A percentile compares a stretch with the other conserved stretches of the same genome.
These are phyloP conservation scores for Colletotrichum cereale DNA, from an alignment of 2,329 filamentous ascomycete species.

Conservation along the genomic window DNA sequence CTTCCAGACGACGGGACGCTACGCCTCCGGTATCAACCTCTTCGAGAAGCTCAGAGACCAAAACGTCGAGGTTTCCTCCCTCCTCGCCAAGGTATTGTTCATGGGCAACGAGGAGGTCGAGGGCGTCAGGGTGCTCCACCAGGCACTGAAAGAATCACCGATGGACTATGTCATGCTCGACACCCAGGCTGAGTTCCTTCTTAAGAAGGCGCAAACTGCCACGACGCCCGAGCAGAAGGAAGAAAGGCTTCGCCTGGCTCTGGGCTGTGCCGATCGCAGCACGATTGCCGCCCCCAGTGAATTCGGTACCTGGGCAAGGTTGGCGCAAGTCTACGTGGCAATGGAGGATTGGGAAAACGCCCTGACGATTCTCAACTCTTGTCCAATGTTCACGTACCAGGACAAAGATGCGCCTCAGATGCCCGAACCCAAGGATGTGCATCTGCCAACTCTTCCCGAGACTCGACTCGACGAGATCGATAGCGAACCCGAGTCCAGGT, in stretches of 20 bases:
- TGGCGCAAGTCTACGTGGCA: slow-evolving; percentile 93
- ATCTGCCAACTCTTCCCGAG: slow-evolving; percentile 88
- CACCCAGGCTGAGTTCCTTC: slow-evolving; percentile 91
- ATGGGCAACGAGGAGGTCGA: slow-evolving; percentile 98
- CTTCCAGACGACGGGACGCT: slow-evolving; percentile 94
- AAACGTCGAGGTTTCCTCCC: slow-evolving; percentile 93
- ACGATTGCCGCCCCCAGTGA: slow-evolving; percentile 97
- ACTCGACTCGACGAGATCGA: slow-evolving; percentile 96
- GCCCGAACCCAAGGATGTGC: slow-evolving; percentile 90
- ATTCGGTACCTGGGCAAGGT: slow-evolving; percentile 94
- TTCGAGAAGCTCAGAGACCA: slow-evolving; percentile 95
- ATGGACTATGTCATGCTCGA: slow-evolving; percentile 99
- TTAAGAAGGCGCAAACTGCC: slow-evolving; percentile 79
- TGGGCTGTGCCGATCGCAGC: slow-evolving; percentile 93
- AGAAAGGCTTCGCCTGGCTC: slow-evolving; percentile 83
- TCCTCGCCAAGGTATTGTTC: slow-evolving; percentile 90
- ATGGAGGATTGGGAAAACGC: slow-evolving; percentile 98
- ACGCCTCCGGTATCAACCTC: slow-evolving; percentile 94
- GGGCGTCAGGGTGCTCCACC: slow-evolving; percentile 87
- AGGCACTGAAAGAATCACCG: slow-evolving; percentile 88
- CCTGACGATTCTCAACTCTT: slow-evolving; percentile 94
- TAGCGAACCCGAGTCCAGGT: slow-evolving; percentile 85
- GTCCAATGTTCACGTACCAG: slow-evolving; percentile 99
- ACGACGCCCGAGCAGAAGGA: slow-evolving; percentile 67
- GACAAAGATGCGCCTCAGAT: slow-evolving; percentile 96